A percentile compares a stretch with the other conserved stretches of the same genome.
Evolutionary conservation across 306 rosid species (phyloP).

Genomic region (Coriaria nepalensis): DNA sequence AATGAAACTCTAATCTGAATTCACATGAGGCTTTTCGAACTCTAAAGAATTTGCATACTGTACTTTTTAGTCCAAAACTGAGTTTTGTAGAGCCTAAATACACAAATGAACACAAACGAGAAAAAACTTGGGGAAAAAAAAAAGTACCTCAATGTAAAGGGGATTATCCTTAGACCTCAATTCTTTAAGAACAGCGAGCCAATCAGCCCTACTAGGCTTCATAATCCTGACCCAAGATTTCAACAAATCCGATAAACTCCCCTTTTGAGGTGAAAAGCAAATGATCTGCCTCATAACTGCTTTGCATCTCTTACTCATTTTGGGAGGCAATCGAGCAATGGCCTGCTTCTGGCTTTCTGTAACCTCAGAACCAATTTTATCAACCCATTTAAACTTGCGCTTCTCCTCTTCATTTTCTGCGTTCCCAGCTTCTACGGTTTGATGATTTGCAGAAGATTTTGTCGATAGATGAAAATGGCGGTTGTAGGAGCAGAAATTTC

Average conservation of each 20-base stretch:
- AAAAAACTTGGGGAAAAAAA: neutral
- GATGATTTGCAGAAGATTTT: constrained; percentile 12
- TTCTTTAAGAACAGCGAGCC: constrained; percentile 74
- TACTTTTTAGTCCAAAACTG: neutral
- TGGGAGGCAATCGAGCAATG: constrained; percentile 46
- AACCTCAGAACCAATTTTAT: constrained; percentile 23
- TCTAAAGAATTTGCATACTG: no score
- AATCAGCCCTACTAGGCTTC: constrained; percentile 78
- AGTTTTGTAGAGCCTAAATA: neutral
- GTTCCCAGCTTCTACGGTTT: constrained; percentile 18
- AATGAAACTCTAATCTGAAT: no score
- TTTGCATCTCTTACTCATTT: constrained; percentile 57
- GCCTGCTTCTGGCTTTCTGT: constrained; percentile 42
- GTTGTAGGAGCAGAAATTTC: constrained; percentile 11
- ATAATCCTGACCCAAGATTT: constrained; percentile 57
- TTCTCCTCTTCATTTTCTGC: constrained; percentile 23
- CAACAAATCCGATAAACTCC: constrained; percentile 36
- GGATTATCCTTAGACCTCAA: constrained; percentile 46
- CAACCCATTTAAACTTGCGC: constrained; percentile 42
- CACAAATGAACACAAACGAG: neutral
- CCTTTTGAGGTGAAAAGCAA: constrained; percentile 49
- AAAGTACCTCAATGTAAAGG: constrained; percentile 53
- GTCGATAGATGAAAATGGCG: constrained; percentile 19
- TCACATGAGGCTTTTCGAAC: no score
- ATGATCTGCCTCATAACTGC: constrained; percentile 75